phyloP scores from a whole-genome alignment of 495 filamentous ascomycete genomes.

The Podospora tetraspora region DNA sequence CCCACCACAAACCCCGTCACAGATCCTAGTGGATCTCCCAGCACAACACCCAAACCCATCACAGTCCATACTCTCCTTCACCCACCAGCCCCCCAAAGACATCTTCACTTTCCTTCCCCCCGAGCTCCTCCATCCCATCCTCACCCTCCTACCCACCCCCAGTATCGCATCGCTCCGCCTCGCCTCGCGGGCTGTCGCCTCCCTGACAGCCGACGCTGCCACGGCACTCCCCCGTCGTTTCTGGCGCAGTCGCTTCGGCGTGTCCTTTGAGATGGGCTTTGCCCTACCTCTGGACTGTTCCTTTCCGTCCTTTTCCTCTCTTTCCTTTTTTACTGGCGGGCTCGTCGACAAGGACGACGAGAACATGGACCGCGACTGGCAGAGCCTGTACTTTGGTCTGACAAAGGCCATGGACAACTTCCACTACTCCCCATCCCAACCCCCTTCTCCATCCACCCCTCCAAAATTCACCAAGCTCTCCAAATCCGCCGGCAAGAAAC shows the following conservation, averaged over 20 bases:
- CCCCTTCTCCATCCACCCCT: neutral
- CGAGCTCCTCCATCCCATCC: constrained; percentile 9
- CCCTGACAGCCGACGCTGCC: constrained; percentile 1
- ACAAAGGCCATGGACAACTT: neutral
- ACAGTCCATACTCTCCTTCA: neutral
- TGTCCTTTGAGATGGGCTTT: constrained; percentile 19
- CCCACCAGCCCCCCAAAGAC: neutral
- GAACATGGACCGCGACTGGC: constrained; percentile 11
- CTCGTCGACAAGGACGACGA: neutral
- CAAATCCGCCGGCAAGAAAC: neutral
- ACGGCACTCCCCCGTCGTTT: constrained; percentile 1
- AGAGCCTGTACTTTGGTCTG: constrained; percentile 18
- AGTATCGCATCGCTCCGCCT: constrained; percentile 15
- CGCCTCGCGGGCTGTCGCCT: constrained; percentile 5
- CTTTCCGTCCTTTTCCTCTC: neutral
- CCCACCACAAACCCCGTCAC: neutral
- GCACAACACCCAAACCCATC: neutral
- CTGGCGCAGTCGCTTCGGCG: constrained; percentile 17
- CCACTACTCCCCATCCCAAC: neutral
- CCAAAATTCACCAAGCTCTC: neutral
- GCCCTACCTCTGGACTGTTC: constrained; percentile 7
- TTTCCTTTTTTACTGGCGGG: neutral
- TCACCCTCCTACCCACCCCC: neutral
- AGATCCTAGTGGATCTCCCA: neutral
- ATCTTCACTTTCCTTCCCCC: constrained; percentile 10